These are phyloP conservation scores for Paramecium primaurelia DNA, from an alignment of 73 alveolate genomes.

Conservation along the genomic window DNA sequence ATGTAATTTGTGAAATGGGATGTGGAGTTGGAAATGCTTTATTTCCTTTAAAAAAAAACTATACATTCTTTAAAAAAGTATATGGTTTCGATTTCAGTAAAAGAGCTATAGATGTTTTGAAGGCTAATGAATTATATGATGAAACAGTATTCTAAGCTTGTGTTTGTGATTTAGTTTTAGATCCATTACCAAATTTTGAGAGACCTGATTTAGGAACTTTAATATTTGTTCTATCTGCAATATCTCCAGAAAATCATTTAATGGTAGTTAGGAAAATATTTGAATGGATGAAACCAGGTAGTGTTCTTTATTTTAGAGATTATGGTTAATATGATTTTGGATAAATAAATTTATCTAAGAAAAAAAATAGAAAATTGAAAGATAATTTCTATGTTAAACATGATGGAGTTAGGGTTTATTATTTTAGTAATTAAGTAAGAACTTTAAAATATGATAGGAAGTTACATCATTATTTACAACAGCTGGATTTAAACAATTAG, in stretches of 20 bases:
- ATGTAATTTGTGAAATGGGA: conserved; percentile 41
- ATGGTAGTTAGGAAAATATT: conserved; percentile 64
- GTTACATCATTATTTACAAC: conserved; percentile 72
- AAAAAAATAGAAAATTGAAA: conserved; percentile 79
- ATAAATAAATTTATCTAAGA: conserved; percentile 81
- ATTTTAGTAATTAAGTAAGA: conserved; percentile 71
- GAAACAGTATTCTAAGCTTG: neutral
- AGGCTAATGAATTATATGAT: neutral
- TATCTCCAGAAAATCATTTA: conserved; percentile 67
- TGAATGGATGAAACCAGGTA: conserved; percentile 82
- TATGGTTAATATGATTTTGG: conserved; percentile 96
- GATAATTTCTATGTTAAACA: conserved; percentile 88
- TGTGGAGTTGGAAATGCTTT: conserved; percentile 60
- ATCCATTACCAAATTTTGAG: conserved; percentile 24
- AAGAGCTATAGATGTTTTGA: conserved; percentile 50
- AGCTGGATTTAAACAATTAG: conserved; percentile 82
- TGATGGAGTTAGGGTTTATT: conserved; percentile 91
- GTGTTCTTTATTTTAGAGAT: conserved; percentile 94
- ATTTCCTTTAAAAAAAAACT: conserved; percentile 42
- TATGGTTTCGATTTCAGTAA: conserved; percentile 52
- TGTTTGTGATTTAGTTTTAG: conserved; percentile 29
- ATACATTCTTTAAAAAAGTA: conserved; percentile 42
- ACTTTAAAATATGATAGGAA: conserved; percentile 44
- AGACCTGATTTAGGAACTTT: conserved; percentile 58
- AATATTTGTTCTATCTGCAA: conserved; percentile 53